These are phyloP conservation scores for Hanseniaspora lachancei DNA, from an alignment of 805 yeast genomes.

Conservation along the genomic window DNA sequence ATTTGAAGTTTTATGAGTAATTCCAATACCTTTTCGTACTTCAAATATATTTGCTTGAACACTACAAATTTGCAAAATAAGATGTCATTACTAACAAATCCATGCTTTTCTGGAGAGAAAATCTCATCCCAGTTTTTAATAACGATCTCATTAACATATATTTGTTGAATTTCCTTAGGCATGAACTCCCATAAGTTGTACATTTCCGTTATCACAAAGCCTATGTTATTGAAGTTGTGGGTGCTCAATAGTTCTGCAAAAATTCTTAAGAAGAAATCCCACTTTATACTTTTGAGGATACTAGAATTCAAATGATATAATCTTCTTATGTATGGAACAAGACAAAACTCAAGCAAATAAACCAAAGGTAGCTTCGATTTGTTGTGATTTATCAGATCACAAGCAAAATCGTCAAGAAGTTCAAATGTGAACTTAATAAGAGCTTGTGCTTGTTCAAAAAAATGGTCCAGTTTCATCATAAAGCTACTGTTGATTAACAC, in stretches of 20 bases:
- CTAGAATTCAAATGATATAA: neutral
- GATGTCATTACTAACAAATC: slow-evolving; percentile 1
- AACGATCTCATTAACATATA: neutral
- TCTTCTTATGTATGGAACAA: neutral
- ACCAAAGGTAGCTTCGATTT: neutral
- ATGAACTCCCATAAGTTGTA: slow-evolving; percentile 1
- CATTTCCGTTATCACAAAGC: neutral
- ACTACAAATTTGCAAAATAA: slow-evolving; percentile 2
- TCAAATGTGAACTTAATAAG: neutral
- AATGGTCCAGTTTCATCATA: neutral
- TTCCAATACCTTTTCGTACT: neutral
- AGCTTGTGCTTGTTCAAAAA: neutral
- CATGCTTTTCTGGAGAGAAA: slow-evolving; percentile 6
- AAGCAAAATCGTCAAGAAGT: neutral
- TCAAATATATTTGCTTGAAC: neutral
- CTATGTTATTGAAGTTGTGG: neutral
- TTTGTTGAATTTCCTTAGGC: neutral
- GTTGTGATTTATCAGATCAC: neutral
- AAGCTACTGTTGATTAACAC: neutral
- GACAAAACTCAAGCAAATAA: neutral
- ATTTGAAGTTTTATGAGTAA: neutral
- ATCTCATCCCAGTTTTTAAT: neutral
- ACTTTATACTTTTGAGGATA: neutral
- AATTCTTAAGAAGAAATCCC: neutral
- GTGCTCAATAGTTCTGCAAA: neutral